A percentile compares a stretch with the other conserved stretches of the same genome.
Evolutionary conservation across 2,329 filamentous ascomycete species (phyloP).

Genomic region (Ascocoryne sarcoides): DNA sequence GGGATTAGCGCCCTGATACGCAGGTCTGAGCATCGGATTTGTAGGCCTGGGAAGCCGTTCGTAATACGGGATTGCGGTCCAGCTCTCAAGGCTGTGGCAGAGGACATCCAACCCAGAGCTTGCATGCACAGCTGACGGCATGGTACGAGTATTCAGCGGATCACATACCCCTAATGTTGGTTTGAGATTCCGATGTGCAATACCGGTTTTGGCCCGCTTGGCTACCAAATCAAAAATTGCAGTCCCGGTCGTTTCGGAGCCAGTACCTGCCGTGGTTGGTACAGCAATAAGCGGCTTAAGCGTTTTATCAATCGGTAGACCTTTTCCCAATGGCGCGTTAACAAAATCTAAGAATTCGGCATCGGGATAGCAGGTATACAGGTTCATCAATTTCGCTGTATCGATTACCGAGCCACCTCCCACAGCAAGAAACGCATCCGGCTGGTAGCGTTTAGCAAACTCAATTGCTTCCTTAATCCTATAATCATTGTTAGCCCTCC

Average conservation of each 20-base stretch:
- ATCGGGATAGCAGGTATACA: constrained; percentile 84
- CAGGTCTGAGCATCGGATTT: constrained; percentile 85
- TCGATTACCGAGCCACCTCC: constrained; percentile 94
- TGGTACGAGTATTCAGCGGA: constrained; percentile 85
- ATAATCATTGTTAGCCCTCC: not conserved
- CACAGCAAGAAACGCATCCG: constrained; percentile 89
- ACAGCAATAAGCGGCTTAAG: constrained; percentile 73
- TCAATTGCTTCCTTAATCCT: constrained; percentile 85
- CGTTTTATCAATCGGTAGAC: constrained; percentile 61
- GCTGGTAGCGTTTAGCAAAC: constrained; percentile 69
- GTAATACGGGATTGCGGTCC: constrained; percentile 93
- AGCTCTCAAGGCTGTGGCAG: constrained; percentile 91
- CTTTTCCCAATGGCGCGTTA: constrained; percentile 86
- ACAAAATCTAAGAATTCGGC: constrained; percentile 97
- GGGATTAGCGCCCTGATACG: constrained; percentile 95
- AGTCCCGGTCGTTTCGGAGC: constrained; percentile 91
- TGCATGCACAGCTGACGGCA: constrained; percentile 91
- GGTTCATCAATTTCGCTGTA: constrained; percentile 97
- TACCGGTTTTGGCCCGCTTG: constrained; percentile 87
- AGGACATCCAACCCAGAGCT: constrained; percentile 89
- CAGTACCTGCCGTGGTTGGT: constrained; percentile 78
- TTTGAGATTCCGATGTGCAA: constrained; percentile 92
- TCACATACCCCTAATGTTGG: constrained; percentile 83
- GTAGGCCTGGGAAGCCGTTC: constrained; percentile 74
- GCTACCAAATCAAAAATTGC: constrained; percentile 94